Evolutionary conservation across 331 rosid genomes (phyloP).

Genomic region (Ulmus americana): DNA sequence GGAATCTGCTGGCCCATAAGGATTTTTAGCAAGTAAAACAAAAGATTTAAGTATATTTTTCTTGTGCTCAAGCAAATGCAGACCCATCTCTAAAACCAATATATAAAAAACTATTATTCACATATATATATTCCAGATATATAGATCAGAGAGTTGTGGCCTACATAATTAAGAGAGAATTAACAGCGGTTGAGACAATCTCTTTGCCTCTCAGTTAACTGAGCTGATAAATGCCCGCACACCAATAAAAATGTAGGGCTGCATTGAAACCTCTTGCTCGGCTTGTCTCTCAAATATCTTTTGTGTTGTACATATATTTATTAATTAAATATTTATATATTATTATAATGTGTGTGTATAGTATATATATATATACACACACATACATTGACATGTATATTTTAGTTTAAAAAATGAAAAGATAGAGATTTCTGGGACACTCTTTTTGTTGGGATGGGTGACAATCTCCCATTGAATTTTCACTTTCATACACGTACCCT

Average conservation of each 20-base stretch:
- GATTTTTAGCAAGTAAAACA: background rate
- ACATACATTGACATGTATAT: background rate
- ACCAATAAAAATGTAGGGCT: constrained; percentile 53
- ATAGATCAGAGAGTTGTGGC: background rate
- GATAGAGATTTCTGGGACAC: constrained; percentile 12
- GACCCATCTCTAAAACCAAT: background rate
- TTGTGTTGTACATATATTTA: constrained; percentile 4
- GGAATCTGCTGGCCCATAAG: background rate
- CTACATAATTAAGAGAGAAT: background rate
- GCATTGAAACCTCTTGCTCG: constrained; percentile 32
- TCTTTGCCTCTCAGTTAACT: constrained; percentile 22
- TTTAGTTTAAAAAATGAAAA: background rate
- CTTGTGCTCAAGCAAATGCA: background rate
- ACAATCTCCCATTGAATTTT: constrained; percentile 15
- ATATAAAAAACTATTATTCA: background rate
- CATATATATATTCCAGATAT: background rate
- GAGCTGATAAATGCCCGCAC: constrained; percentile 41
- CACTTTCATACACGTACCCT: background rate
- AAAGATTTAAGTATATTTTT: too few species aligned
- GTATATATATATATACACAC: background rate
- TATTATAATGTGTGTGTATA: background rate
- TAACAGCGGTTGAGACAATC: constrained; percentile 20
- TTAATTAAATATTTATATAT: background rate
- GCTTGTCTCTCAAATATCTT: constrained; percentile 24
- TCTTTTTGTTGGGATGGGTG: constrained; percentile 26